These are phyloP conservation scores for Monilinia fructigena DNA, from an alignment of 2,329 filamentous ascomycete species.

Conservation along the genomic window DNA sequence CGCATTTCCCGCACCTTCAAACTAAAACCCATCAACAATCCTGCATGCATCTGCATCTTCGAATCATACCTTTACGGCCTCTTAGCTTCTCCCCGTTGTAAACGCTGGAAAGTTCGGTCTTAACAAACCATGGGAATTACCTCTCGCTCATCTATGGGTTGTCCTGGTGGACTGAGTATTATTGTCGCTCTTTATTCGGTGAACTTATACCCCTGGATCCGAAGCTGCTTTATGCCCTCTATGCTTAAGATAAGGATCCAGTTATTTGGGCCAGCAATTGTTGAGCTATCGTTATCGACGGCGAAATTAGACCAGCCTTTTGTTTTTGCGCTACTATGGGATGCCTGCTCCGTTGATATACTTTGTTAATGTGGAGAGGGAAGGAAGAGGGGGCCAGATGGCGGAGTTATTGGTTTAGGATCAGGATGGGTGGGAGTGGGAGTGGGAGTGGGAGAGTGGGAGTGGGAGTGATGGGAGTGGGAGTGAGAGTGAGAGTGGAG, in stretches of 20 bases:
- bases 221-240: conserved; percentile 85
- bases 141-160: conserved; percentile 82
- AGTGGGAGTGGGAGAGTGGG: conserved; percentile 2
- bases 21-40: conserved; percentile 79
- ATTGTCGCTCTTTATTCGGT: conserved; percentile 87
- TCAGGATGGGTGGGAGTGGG: conserved; percentile 16
- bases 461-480: conserved; percentile 14
- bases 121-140: conserved; percentile 90
- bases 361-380: conserved; percentile 78
- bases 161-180: conserved; percentile 87
- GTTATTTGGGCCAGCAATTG: conserved; percentile 90
- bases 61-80: conserved; percentile 94
- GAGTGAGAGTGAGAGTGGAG: conserved; percentile 2
- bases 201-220: conserved; percentile 90
- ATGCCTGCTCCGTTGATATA: conserved; percentile 76
- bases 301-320: conserved; percentile 80
- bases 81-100: conserved; percentile 81
- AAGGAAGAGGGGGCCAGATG: conserved; percentile 62
- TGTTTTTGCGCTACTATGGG: conserved; percentile 80
- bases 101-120: conserved; percentile 76
- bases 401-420: conserved; percentile 43
- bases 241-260: conserved; percentile 96
- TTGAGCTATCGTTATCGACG: conserved; percentile 82
- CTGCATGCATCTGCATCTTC: conserved; percentile 85
- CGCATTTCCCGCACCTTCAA: conserved; percentile 68